Evolutionary conservation across 192 early-diverging fungal genomes (phyloP).

Genomic region (Chytriomyces sp.): DNA sequence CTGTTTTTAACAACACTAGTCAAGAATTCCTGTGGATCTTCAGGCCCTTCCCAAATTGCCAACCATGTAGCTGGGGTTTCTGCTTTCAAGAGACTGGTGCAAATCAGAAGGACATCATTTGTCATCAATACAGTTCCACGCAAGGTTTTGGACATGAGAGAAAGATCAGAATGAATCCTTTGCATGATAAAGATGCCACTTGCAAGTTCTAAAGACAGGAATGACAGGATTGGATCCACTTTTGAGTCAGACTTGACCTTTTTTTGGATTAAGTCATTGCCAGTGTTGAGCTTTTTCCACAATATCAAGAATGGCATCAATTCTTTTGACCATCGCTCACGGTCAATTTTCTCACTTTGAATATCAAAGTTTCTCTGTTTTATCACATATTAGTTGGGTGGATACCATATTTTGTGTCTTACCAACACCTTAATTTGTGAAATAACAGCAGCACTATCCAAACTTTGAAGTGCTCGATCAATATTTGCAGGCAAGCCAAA

Average conservation of each 20-base stretch:
- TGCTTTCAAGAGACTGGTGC: slow-evolving; percentile 31
- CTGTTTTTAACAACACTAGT: slow-evolving; percentile 38
- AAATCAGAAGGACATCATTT: slow-evolving; percentile 44
- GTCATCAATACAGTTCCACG: slow-evolving; percentile 47
- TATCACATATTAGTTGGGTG: background rate
- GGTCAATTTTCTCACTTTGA: slow-evolving; percentile 44
- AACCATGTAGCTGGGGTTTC: slow-evolving; percentile 53
- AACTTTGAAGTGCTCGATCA: slow-evolving; percentile 46
- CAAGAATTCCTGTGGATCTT: slow-evolving; percentile 42
- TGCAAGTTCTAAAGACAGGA: slow-evolving; percentile 43
- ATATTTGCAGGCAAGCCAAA: slow-evolving; percentile 59
- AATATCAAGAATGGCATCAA: slow-evolving; percentile 51
- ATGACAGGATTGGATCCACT: slow-evolving; percentile 45
- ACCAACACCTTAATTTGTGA: slow-evolving; percentile 46
- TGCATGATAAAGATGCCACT: slow-evolving; percentile 18
- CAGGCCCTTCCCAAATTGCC: slow-evolving; percentile 47
- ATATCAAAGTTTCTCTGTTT: slow-evolving; percentile 36
- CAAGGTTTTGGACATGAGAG: slow-evolving; percentile 43
- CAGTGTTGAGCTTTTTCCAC: slow-evolving; percentile 59
- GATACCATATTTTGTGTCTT: slow-evolving; percentile 6
- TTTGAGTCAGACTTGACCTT: slow-evolving; percentile 34
- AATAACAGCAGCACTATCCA: slow-evolving; percentile 40
- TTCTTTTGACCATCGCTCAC: slow-evolving; percentile 50
- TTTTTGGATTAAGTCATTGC: slow-evolving; percentile 48
- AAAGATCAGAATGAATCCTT: slow-evolving; percentile 46